Evolutionary conservation across 306 rosid genomes (phyloP), one percentile per base, ranked within the genome.

Genomic region (Malus orientalis): DNA sequence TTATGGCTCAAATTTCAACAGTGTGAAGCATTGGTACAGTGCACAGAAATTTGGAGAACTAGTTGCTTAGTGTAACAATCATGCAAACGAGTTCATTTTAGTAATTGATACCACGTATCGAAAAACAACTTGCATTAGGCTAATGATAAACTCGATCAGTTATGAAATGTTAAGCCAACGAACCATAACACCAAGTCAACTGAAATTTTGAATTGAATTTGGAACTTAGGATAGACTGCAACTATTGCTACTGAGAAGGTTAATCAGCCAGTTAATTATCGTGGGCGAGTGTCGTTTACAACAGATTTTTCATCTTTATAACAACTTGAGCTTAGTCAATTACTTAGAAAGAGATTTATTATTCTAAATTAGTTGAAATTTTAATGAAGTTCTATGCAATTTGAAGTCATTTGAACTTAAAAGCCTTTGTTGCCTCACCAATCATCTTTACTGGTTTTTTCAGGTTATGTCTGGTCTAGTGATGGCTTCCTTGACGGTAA

Each of bases 401-500:
- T 47, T 8, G 6, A 4, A 36, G 25, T 72, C 19, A 27, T 18
- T 20, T 63, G 27, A 51, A 40, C 22, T 72, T 18, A 29, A 22
- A 23, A 71, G 44, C 67, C 11, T 23, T 69, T 57, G 23, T 44
- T 27, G 44, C 57, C 32, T 16, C 30, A 67, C 49, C 25, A 60
- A 60, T 33, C 27, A 45, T 78, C 66, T 58, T 45, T 10, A 9
- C 53, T 25, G 32, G 29, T 82, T 71, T 30, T 67, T 55, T 70
- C 29, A 93, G 98, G 86, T 90, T 80, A n/a, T 75, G 38, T 88
- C 81, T 70, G 98, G 89, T 74, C 33, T 33, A 16, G 69, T 79
- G 84, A 70, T 85, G 85, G 30, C 82, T 54, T 77, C 74, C 62
- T 83, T 91, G 93, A 87, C 88, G 72, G 29, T 70, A 61, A 90